Percentiles rank a stretch among this genome's conserved stretches.
These are phyloP conservation scores for Helenozyma baotianmanensis DNA, from an alignment of 805 yeast species.

Conservation along the genomic window DNA sequence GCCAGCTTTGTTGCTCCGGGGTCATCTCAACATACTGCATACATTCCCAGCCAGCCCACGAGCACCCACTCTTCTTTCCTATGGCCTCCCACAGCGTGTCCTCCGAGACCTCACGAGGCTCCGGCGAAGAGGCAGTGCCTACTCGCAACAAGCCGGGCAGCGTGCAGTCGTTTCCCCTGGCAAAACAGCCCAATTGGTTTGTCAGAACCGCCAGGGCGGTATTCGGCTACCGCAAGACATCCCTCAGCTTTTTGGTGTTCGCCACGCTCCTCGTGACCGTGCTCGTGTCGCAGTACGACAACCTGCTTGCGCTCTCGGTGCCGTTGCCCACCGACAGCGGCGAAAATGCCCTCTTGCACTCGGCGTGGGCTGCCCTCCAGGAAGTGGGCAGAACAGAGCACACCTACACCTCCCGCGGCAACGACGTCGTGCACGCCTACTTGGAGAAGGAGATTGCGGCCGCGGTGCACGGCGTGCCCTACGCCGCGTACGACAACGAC, in stretches of 20 bases:
- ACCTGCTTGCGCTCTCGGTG: conserved; percentile 35
- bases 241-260: conserved; percentile 53
- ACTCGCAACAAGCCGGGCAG: neutral
- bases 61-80: neutral
- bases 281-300: conserved; percentile 34
- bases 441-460: conserved; percentile 36
- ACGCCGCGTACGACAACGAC: conserved; percentile 37
- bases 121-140: conserved; percentile 1
- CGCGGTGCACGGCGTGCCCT: conserved; percentile 28
- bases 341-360: conserved; percentile 28
- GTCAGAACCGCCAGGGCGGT: conserved; percentile 38
- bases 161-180: neutral
- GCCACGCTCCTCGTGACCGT: conserved; percentile 43
- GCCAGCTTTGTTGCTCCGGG: no score
- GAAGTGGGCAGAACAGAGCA: conserved; percentile 62
- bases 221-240: conserved; percentile 71
- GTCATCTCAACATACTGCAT: no score
- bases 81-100: conserved; percentile 8
- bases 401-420: conserved; percentile 74
- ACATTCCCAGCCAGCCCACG: neutral
- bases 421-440: conserved; percentile 72
- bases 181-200: conserved; percentile 15
- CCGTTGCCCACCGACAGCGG: conserved; percentile 41
- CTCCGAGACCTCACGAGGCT: conserved; percentile 7
- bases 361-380: conserved; percentile 72